Evolutionary conservation across 768 basidiomycete genomes (phyloP).

Genomic region (Boletus rubropictus): DNA sequence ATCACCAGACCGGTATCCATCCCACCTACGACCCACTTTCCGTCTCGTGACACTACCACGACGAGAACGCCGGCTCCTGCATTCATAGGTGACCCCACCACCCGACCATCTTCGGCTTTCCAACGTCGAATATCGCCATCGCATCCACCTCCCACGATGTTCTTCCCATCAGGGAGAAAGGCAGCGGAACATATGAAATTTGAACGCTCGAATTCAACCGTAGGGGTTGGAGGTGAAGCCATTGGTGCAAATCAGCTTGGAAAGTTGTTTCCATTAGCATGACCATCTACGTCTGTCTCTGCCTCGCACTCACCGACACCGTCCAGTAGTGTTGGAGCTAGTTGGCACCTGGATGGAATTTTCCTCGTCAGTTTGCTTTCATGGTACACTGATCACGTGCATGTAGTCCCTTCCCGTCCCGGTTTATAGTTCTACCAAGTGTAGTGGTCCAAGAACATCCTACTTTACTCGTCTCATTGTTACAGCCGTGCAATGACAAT

Average conservation of each 20-base stretch:
- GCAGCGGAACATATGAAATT: not conserved
- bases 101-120: constrained; percentile 1
- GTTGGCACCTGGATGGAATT: no score
- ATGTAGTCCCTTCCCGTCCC: no score
- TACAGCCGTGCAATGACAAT: no score
- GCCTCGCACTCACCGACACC: not conserved
- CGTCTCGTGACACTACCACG: constrained; percentile 1
- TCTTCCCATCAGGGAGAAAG: constrained; percentile 6
- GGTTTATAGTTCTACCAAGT: no score
- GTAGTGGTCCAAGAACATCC: no score
- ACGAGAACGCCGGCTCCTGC: not conserved
- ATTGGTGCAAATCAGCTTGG: not conserved
- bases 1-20: not conserved
- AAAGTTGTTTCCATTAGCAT: not conserved
- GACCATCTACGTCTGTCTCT: no score
- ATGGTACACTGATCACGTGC: no score
- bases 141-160: constrained; percentile 5
- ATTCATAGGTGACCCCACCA: not conserved
- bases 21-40: constrained; percentile 7
- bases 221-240: not conserved
- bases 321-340: not conserved
- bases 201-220: not conserved
- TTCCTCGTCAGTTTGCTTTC: no score
- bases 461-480: no score
- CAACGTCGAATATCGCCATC: constrained; percentile 4